Conservation (phyloP, 768 basidiomycete genomes). For the Sporobolomyces phaffii region DNA sequence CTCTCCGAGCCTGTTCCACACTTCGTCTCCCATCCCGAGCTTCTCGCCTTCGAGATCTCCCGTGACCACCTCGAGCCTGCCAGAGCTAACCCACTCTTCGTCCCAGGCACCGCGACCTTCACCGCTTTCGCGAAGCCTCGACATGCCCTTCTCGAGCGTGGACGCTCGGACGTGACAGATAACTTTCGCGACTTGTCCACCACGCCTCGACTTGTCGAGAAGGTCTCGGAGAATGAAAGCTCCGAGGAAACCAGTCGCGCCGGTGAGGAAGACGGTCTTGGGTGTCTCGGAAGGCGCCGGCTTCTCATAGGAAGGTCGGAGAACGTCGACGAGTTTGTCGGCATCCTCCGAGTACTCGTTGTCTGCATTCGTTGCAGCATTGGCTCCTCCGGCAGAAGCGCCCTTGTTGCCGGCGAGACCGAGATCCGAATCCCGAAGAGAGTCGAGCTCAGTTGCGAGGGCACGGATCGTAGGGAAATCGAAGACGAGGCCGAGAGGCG, state of each 20-base stretch:
- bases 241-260: constrained; percentile 93
- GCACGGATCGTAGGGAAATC: constrained; percentile 77
- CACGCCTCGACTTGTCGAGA: constrained; percentile 51
- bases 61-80: constrained; percentile 67
- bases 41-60: constrained; percentile 73
- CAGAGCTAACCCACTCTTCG: constrained; percentile 66
- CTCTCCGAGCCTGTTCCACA: constrained; percentile 62
- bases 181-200: constrained; percentile 68
- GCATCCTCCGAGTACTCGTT: constrained; percentile 73
- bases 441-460: constrained; percentile 69
- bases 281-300: constrained; percentile 39
- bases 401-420: constrained; percentile 55
- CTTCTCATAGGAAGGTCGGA: constrained; percentile 57
- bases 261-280: constrained; percentile 81
- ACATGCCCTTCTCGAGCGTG: constrained; percentile 57
- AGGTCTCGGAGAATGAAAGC: constrained; percentile 83
- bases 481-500: constrained; percentile 85
- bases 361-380: constrained; percentile 12
- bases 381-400: constrained; percentile 9
- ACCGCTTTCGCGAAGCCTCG: constrained; percentile 64
- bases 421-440: constrained; percentile 69
- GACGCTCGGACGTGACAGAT: constrained; percentile 83
- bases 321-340: constrained; percentile 55
- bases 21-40: constrained; percentile 63
- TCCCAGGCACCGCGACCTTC: constrained; percentile 81